Evolutionary conservation across 106 monocot species (phyloP).

Genomic region (Iris macrosiphon): DNA sequence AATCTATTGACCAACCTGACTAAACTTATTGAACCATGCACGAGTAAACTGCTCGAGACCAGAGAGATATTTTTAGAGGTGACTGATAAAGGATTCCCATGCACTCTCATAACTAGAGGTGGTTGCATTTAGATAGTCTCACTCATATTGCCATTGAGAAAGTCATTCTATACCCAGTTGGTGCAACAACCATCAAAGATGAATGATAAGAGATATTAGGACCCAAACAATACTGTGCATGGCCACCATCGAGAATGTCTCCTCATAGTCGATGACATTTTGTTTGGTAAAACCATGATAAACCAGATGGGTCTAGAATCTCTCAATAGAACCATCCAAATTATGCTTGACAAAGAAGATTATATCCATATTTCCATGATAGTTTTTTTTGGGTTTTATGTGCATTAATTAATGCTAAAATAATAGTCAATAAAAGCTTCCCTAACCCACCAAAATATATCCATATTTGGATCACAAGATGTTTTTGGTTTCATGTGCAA

Average conservation of each 20-base stretch:
- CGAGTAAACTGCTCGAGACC: background rate
- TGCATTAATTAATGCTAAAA: too few species aligned
- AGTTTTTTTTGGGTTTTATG: too few species aligned
- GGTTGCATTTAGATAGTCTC: background rate
- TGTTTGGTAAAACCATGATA: background rate
- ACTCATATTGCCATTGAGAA: too few species aligned
- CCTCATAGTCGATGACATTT: background rate
- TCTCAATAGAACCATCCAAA: background rate
- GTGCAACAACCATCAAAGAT: background rate
- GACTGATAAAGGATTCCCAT: background rate
- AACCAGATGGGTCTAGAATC: background rate
- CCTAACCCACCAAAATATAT: too few species aligned
- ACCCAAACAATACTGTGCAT: background rate
- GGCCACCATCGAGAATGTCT: background rate
- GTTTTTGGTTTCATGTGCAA: too few species aligned
- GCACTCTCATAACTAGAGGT: background rate
- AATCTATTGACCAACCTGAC: background rate
- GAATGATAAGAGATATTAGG: background rate
- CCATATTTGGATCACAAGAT: too few species aligned
- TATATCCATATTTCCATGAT: too few species aligned
- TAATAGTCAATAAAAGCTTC: too few species aligned
- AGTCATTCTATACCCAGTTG: background rate
- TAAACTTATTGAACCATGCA: background rate
- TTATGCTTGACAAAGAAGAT: too few species aligned
- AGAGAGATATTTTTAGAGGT: background rate